Evolutionary conservation across 2,329 filamentous ascomycete genomes (phyloP).

Genomic region (Xylaria sp.): DNA sequence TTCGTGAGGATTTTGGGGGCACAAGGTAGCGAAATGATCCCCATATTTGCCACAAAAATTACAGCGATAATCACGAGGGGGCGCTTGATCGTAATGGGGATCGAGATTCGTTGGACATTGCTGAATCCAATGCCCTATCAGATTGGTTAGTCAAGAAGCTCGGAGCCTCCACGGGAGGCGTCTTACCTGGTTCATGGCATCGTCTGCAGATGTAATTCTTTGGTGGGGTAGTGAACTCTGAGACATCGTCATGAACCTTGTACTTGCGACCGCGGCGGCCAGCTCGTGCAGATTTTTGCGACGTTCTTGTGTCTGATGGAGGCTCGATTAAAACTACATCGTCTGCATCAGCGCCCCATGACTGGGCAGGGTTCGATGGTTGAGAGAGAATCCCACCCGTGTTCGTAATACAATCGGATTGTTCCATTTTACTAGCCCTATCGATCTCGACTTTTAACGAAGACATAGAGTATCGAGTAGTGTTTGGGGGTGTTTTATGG

Average conservation of each 20-base stretch:
- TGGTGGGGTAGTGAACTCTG: constrained; percentile 18
- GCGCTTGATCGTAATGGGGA: constrained; percentile 51
- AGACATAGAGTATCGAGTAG: not conserved
- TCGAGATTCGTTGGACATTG: constrained; percentile 58
- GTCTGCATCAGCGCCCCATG: constrained; percentile 9
- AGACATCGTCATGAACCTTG: not conserved
- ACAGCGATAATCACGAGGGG: constrained; percentile 50
- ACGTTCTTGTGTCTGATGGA: constrained; percentile 17
- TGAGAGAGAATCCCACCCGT: constrained; percentile 1
- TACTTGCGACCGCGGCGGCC: constrained; percentile 17
- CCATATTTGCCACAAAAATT: constrained; percentile 50
- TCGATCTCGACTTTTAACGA: not conserved
- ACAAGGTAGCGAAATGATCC: constrained; percentile 53
- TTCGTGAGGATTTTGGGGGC: constrained; percentile 51
- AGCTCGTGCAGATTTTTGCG: constrained; percentile 3
- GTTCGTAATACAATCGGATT: not conserved
- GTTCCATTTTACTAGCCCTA: not conserved
- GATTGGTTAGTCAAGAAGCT: constrained; percentile 27
- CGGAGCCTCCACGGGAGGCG: not conserved
- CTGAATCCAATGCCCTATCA: constrained; percentile 54
- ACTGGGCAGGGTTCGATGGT: not conserved
- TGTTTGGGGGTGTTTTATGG: not conserved
- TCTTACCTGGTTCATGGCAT: constrained; percentile 49
- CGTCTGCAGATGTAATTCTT: constrained; percentile 49
- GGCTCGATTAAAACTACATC: constrained; percentile 21